These are phyloP conservation scores for Salix suchowensis DNA, from an alignment of 345 rosid genomes.

Conservation along the genomic window DNA sequence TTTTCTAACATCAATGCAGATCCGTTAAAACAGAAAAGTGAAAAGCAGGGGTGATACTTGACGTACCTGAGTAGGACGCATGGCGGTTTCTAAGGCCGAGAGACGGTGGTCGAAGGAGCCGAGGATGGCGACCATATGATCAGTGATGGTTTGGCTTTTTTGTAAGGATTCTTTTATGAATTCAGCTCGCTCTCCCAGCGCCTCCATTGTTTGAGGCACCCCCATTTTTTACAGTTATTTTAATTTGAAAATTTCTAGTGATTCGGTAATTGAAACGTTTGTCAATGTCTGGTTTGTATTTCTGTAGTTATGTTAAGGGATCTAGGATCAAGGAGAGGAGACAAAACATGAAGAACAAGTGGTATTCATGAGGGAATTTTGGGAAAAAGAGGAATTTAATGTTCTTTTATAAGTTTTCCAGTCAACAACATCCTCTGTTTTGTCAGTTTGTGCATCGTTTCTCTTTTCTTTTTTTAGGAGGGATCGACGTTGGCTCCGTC, in stretches of 20 bases:
- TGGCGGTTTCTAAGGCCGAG: constrained; percentile 95
- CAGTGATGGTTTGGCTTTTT: constrained; percentile 86
- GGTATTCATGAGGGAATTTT: constrained; percentile 22
- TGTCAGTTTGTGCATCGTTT: not conserved
- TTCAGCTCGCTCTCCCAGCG: constrained; percentile 52
- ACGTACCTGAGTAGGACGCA: constrained; percentile 93
- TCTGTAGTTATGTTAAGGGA: not conserved
- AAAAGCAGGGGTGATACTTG: not conserved
- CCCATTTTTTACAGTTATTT: constrained; percentile 36
- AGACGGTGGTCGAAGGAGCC: constrained; percentile 97
- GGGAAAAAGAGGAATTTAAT: not conserved
- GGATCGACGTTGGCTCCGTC: too few species aligned
- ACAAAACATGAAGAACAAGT: constrained; percentile 18
- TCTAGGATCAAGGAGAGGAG: not conserved
- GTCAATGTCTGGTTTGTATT: not conserved
- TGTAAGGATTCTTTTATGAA: constrained; percentile 62
- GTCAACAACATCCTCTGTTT: not conserved
- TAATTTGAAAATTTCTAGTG: not conserved
- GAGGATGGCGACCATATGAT: constrained; percentile 84
- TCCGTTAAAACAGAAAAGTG: not conserved
- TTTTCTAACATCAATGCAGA: constrained; percentile 1
- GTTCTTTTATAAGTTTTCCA: not conserved
- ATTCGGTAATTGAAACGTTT: not conserved
- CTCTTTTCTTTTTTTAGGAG: too few species aligned
- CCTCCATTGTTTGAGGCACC: constrained; percentile 60